phyloP scores from a whole-genome alignment of 192 early-diverging fungal genomes.

The Coemansia sp. region DNA sequence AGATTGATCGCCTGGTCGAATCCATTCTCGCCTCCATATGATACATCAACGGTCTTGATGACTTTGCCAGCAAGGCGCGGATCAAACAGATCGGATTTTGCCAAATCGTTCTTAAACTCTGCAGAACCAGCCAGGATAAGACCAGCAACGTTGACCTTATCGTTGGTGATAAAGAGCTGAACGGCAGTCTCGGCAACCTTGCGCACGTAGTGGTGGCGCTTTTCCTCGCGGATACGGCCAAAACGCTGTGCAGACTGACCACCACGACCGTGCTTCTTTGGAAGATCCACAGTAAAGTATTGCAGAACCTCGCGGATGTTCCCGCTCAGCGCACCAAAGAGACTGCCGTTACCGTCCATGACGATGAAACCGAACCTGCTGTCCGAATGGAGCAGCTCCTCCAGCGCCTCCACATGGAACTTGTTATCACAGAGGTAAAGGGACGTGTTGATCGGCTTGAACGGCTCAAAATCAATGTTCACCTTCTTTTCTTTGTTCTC shows the following conservation, averaged over 20 bases:
- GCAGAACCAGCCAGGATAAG: slow-evolving; percentile 96
- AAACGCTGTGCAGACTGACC: slow-evolving; percentile 99
- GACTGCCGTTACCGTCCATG: slow-evolving; percentile 97
- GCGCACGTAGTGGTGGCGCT: slow-evolving; percentile 98
- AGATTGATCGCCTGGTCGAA: slow-evolving; percentile 98
- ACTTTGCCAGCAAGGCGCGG: slow-evolving; percentile 85
- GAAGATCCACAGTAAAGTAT: slow-evolving; percentile 94
- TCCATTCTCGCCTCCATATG: slow-evolving; percentile 99
- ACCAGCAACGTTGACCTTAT: slow-evolving; percentile 70
- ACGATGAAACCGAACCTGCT: slow-evolving; percentile 97
- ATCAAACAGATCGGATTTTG: slow-evolving; percentile 96
- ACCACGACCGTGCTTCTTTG: slow-evolving; percentile 99
- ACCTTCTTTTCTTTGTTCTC: slow-evolving; percentile 99
- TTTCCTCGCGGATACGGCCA: slow-evolving; percentile 97
- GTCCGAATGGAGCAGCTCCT: slow-evolving; percentile 91
- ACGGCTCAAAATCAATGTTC: slow-evolving; percentile 98
- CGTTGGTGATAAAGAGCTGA: slow-evolving; percentile 91
- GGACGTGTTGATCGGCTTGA: slow-evolving; percentile 99
- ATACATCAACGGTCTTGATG: slow-evolving; percentile 94
- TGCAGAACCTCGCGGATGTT: slow-evolving; percentile 92
- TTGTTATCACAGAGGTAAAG: slow-evolving; percentile 99
- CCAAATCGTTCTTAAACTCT: slow-evolving; percentile 97
- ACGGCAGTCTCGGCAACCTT: slow-evolving; percentile 98
- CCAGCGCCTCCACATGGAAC: slow-evolving; percentile 95
- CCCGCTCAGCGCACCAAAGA: slow-evolving; percentile 94